Evolutionary conservation across 176 grass and related monocot genomes (phyloP).

Genomic region (Oryza glaberrima): DNA sequence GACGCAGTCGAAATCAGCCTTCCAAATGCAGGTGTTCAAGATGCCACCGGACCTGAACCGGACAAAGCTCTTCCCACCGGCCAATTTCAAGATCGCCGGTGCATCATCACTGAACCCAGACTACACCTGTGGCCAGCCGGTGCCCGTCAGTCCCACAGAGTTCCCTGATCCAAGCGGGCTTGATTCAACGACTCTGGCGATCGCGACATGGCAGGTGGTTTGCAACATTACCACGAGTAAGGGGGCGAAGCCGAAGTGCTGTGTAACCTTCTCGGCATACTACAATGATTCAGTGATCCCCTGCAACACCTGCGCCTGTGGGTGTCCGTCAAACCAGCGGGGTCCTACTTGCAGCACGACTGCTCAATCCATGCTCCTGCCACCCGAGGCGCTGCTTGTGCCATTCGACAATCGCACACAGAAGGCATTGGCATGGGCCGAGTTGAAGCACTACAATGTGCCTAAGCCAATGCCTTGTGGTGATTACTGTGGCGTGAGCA

Average conservation of each 20-base stretch:
- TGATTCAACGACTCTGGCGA: slow-evolving; percentile 51
- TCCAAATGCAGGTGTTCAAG: slow-evolving; percentile 97
- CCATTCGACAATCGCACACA: slow-evolving; percentile 84
- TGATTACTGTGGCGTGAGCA: slow-evolving; percentile 88
- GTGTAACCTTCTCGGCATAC: slow-evolving; percentile 87
- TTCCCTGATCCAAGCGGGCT: slow-evolving; percentile 80
- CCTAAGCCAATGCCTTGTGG: slow-evolving; percentile 75
- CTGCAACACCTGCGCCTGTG: slow-evolving; percentile 86
- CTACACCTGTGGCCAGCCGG: slow-evolving; percentile 61
- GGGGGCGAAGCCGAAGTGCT: slow-evolving; percentile 78
- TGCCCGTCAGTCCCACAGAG: slow-evolving; percentile 65
- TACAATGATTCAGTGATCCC: slow-evolving; percentile 94
- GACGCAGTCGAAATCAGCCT: slow-evolving; percentile 74
- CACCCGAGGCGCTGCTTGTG: slow-evolving; percentile 74
- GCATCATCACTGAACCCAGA: slow-evolving; percentile 72
- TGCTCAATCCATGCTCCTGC: slow-evolving; percentile 70
- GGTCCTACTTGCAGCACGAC: slow-evolving; percentile 75
- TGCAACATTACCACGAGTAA: slow-evolving; percentile 72
- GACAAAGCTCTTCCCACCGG: slow-evolving; percentile 69
- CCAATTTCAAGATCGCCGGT: slow-evolving; percentile 72
- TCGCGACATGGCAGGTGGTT: slow-evolving; percentile 73
- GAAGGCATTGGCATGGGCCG: slow-evolving; percentile 70
- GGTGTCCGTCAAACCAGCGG: slow-evolving; percentile 54
- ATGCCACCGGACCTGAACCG: slow-evolving; percentile 87
- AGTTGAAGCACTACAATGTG: slow-evolving; percentile 77